Percentiles rank a stretch among this genome's conserved stretches.
Conservation (phyloP, 768 basidiomycete species). For the Chalciporus chontae region DNA sequence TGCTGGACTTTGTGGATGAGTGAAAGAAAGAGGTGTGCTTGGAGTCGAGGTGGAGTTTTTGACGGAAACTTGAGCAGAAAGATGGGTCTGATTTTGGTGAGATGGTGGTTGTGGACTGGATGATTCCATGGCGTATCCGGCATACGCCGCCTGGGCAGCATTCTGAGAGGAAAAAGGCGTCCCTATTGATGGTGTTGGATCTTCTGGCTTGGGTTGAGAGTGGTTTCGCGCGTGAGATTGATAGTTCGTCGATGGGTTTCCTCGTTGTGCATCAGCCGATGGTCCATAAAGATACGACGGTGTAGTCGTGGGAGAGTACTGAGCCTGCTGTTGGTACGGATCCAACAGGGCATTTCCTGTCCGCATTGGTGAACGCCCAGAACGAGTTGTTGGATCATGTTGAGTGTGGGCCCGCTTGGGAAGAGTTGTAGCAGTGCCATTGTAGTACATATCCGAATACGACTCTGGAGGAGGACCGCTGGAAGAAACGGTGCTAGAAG, state of each 20-base stretch:
- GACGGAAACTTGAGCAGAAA: slow-evolving; percentile 44
- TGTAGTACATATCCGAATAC: slow-evolving; percentile 62
- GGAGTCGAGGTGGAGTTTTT: slow-evolving; percentile 66
- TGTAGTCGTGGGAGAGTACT: slow-evolving; percentile 55
- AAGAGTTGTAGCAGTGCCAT: slow-evolving; percentile 42
- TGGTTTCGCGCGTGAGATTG: slow-evolving; percentile 55
- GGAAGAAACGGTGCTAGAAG: slow-evolving; percentile 36
- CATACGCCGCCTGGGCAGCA: slow-evolving; percentile 39
- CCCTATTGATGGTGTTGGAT: slow-evolving; percentile 43
- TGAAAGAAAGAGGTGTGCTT: slow-evolving; percentile 67
- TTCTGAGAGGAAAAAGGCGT: slow-evolving; percentile 58
- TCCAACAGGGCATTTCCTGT: slow-evolving; percentile 56
- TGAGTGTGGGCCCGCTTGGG: slow-evolving; percentile 55
- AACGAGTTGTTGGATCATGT: slow-evolving; percentile 50
- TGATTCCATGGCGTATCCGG: slow-evolving; percentile 60
- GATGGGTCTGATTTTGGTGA: slow-evolving; percentile 48
- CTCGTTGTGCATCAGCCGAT: slow-evolving; percentile 39
- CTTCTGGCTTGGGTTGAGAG: slow-evolving; percentile 54
- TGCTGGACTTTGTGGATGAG: slow-evolving; percentile 48
- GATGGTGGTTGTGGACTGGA: slow-evolving; percentile 57
- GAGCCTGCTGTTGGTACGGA: slow-evolving; percentile 64
- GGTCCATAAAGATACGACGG: slow-evolving; percentile 43
- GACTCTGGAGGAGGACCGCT: slow-evolving; percentile 37
- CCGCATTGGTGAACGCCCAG: slow-evolving; percentile 63
- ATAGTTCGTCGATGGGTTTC: slow-evolving; percentile 39